phyloP scores from a whole-genome alignment of 768 basidiomycete species.

The Lactifluus piperatus region DNA sequence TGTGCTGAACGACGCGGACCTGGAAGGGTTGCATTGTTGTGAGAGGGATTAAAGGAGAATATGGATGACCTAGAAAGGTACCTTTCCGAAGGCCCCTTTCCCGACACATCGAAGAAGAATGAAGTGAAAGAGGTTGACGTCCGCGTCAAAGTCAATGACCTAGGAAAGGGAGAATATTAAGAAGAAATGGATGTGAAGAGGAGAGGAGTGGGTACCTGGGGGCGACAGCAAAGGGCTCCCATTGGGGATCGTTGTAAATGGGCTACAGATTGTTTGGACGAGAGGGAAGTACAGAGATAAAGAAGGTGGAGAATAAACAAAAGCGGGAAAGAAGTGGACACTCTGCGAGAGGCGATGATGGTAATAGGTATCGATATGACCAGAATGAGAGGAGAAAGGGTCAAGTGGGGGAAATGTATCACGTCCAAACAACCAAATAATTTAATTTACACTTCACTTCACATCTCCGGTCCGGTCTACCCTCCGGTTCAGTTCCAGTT shows the following conservation, averaged over 20 bases:
- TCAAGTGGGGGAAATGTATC: too few species aligned
- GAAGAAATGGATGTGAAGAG: background rate
- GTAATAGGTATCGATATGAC: background rate
- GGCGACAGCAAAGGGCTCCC: constrained; percentile 83
- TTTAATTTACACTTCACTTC: too few species aligned
- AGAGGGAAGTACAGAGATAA: background rate
- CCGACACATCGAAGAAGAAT: constrained; percentile 92
- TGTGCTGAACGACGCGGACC: constrained; percentile 99
- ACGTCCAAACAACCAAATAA: too few species aligned
- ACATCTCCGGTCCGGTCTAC: too few species aligned
- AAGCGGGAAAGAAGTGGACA: constrained; percentile 3
- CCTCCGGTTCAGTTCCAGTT: background rate
- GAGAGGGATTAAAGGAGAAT: constrained; percentile 15
- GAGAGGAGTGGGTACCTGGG: constrained; percentile 43
- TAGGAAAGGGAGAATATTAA: constrained; percentile 27
- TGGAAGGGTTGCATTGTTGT: constrained; percentile 32
- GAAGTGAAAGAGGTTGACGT: constrained; percentile 96
- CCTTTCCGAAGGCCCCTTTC: constrained; percentile 98
- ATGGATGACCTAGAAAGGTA: constrained; percentile 25
- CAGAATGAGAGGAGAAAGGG: too few species aligned
- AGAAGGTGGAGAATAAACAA: constrained; percentile 12
- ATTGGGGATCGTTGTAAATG: constrained; percentile 31
- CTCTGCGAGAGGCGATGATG: constrained; percentile 8
- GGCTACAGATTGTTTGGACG: constrained; percentile 3
- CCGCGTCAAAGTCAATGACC: constrained; percentile 94